Evolutionary conservation across 352 stramenopile species (phyloP), one percentile per base, ranked within the genome.

Genomic region (Phytophthora pisi): DNA sequence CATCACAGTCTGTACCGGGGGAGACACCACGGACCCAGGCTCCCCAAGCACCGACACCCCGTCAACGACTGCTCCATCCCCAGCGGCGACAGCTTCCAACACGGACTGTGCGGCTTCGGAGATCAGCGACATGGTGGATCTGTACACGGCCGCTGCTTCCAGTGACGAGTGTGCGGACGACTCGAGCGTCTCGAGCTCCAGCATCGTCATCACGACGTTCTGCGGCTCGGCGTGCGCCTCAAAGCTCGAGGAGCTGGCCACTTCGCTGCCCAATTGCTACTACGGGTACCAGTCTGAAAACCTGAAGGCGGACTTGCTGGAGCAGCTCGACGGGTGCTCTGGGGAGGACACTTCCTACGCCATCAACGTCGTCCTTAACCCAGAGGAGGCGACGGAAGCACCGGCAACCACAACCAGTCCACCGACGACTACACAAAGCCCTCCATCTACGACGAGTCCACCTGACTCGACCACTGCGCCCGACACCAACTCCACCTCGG

Each of bases 201-300:
- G n/a, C 38, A 69, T 69, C 18, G 38, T 51, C 34, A 56, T 69
- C 26, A 53, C 10, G 8, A 61, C 62, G 8, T 49, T 55, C 30
- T 69, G 62, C 47, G 49, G 36, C 28, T 69, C 53, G 9, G 18
- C 54, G 10, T 64, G 54, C 23, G 54, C 62, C 36, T 64, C 62
- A 15, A 69, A 64, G n/a, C 54, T 69, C 26, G 55, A 64, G 46
- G 46, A 59, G 10, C 53, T 69, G 16, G 62, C 62, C 20, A 58
- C 51, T 36, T 49, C 38, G 42, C 51, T 66, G 24, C 64, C 57
- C 57, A 59, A 71, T 43, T 71, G 64, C 43, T 66, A 66, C 56
- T 70, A 70, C 50, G 36, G 36, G 31, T 70, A 55, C 38, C 61
- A 68, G 15, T 64, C 55, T 9, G 62, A 70, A 50, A 70, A 65